A percentile compares a stretch with the other conserved stretches of the same genome.
phyloP scores from a whole-genome alignment of 2,329 filamentous ascomycete species.

The Byssothecium circinans region DNA sequence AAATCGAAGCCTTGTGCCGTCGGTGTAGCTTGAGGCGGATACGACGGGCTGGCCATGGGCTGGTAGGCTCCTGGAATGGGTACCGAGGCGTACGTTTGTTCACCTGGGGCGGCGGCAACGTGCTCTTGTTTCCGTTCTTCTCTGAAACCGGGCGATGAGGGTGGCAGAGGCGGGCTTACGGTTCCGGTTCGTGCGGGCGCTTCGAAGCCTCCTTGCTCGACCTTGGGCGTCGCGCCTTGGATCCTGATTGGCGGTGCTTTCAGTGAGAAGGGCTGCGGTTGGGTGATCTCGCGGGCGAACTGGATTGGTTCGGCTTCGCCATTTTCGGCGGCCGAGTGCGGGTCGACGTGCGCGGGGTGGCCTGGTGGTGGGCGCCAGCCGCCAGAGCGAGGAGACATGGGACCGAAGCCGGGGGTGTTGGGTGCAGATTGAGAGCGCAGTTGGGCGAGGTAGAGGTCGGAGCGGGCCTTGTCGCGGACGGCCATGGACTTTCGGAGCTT shows the following conservation, averaged over 20 bases:
- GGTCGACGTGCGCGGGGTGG: slow-evolving; percentile 47
- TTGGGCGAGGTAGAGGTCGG: slow-evolving; percentile 84
- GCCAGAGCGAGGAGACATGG: slow-evolving; percentile 63
- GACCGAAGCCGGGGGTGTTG: slow-evolving; percentile 84
- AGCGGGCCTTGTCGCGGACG: slow-evolving; percentile 87
- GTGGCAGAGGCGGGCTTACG: slow-evolving; percentile 41
- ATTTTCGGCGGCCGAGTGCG: slow-evolving; percentile 55
- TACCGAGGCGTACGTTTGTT: slow-evolving; percentile 81
- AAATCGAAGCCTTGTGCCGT: slow-evolving; percentile 42
- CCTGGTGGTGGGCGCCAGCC: slow-evolving; percentile 51
- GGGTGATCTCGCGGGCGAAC: slow-evolving; percentile 49
- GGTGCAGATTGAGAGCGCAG: slow-evolving; percentile 77
- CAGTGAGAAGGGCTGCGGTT: slow-evolving; percentile 72
- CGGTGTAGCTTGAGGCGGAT: slow-evolving; percentile 37
- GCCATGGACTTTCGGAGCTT: slow-evolving; percentile 97
- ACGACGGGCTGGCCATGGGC: slow-evolving; percentile 48
- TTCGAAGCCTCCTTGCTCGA: slow-evolving; percentile 64
- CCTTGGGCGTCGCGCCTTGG: slow-evolving; percentile 74
- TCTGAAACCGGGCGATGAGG: slow-evolving; percentile 27
- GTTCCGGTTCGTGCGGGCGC: slow-evolving; percentile 37
- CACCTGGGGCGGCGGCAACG: slow-evolving; percentile 71
- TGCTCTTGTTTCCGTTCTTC: slow-evolving; percentile 62
- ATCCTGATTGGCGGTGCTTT: slow-evolving; percentile 81
- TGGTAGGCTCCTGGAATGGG: slow-evolving; percentile 85
- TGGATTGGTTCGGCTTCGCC: slow-evolving; percentile 49